phyloP scores from a whole-genome alignment of 805 yeast genomes.

The Metschnikowia santaceciliae region DNA sequence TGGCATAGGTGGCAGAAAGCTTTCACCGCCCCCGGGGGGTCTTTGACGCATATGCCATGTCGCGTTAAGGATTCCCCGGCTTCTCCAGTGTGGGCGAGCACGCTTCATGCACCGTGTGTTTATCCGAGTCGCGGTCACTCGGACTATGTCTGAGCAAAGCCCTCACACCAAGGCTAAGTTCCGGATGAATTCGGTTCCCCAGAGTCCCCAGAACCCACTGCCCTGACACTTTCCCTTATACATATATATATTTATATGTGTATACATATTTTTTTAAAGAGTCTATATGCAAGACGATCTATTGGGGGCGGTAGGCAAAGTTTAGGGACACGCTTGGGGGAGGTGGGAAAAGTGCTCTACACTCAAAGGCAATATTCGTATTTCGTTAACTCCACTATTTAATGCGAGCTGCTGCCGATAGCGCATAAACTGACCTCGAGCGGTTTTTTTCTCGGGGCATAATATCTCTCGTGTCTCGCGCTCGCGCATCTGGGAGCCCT shows the following conservation, averaged over 20 bases:
- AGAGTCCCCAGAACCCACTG: background rate
- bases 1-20: background rate
- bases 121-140: slow-evolving; percentile 4
- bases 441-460: slow-evolving; percentile 1
- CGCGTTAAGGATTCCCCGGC: background rate
- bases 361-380: background rate
- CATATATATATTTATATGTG: no score
- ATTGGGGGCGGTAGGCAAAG: no score
- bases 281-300: no score
- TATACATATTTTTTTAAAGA: no score
- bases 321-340: no score
- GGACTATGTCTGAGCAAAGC: background rate
- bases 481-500: background rate
- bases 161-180: background rate
- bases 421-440: background rate
- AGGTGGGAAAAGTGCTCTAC: no score
- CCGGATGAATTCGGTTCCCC: background rate
- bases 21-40: no score
- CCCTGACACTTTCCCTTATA: no score
- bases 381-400: background rate
- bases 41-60: background rate
- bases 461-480: background rate
- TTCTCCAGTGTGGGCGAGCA: background rate
- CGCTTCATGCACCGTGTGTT: background rate
- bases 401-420: background rate